Evolutionary conservation across 2,329 filamentous ascomycete genomes (phyloP).

Genomic region (Claviceps fusiformis): DNA sequence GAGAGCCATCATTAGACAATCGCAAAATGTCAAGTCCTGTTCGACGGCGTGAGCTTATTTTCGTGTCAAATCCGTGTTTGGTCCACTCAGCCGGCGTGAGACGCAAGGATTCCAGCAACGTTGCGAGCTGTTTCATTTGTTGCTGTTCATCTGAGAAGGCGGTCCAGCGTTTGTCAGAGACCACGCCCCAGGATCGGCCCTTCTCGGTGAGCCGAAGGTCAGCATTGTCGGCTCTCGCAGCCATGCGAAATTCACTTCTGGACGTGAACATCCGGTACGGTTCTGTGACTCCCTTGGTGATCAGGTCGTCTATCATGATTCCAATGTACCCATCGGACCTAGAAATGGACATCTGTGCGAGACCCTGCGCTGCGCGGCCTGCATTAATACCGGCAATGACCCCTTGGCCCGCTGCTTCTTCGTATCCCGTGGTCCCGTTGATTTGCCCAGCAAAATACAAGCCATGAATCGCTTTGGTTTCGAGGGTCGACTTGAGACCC

Average conservation of each 20-base stretch:
- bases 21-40: constrained; percentile 71
- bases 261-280: constrained; percentile 98
- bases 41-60: constrained; percentile 51
- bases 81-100: constrained; percentile 54
- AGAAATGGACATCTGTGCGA: constrained; percentile 53
- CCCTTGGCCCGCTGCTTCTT: constrained; percentile 91
- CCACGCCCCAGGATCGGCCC: constrained; percentile 62
- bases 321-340: constrained; percentile 91
- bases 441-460: constrained; percentile 93
- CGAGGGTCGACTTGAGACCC: constrained; percentile 72
- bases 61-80: constrained; percentile 53
- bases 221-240: constrained; percentile 83
- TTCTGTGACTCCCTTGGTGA: constrained; percentile 92
- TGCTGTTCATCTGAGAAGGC: constrained; percentile 50
- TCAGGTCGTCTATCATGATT: constrained; percentile 95
- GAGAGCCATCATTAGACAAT: constrained; percentile 39
- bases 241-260: constrained; percentile 90
- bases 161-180: constrained; percentile 67
- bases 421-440: constrained; percentile 95
- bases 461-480: constrained; percentile 82
- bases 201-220: constrained; percentile 72
- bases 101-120: constrained; percentile 42
- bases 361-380: constrained; percentile 59
- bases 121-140: constrained; percentile 54
- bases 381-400: constrained; percentile 90